Base-by-base conservation (phyloP, 768 basidiomycete species). In the Russula sp. region DNA sequence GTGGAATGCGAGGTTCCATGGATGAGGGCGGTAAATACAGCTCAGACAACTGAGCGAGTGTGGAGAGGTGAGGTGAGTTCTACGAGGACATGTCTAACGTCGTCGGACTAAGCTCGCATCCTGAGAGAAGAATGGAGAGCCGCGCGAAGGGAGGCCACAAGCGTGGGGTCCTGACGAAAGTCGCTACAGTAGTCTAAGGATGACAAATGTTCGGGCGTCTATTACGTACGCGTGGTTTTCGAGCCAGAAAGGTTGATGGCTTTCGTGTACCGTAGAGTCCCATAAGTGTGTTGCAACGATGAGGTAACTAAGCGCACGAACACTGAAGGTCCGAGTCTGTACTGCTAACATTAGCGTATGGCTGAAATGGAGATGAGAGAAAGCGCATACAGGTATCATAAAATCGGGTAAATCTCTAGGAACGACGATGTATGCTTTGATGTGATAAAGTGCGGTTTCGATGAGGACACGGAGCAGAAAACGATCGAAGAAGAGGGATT, bases 1-100 rank as follows among this genome's bases (percentile, higher is more conserved):
- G 32, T 34, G 64, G 32, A 71, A 71, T 67, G 67, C 73, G 40
- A 64, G 72, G 66, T 13, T 69, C 69, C 13, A 70, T 64, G 4
- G 88, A 87, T 0, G 87, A 89, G 0, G 89, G 81, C 6, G 91
- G 91, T 0, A 89, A 88, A 72, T 94, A 94, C 91, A 94, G 93
- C 74, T 91, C 91, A 10, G 88, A 77, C 11, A 94, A 79, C 70
- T 89, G 91, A 10, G 86, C 79, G n/a, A 91, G 77, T 66, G 89
- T 85, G 13, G 80, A 72, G 27, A 7, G 88, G 86, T 7, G 82
- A 83, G 0, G 91, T 87, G 51, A 94, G 81, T 14, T 89, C 91
- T 7, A 86, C 80, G 52, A 94, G 80, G 3, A 92, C 81, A 55
- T 86, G 85, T 37, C 91, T 87, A 66, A 93, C 83, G 62, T 88